Evolutionary conservation across 371 early-diverging fungal genomes (phyloP).

Genomic region (Synchytrium microbalum): DNA sequence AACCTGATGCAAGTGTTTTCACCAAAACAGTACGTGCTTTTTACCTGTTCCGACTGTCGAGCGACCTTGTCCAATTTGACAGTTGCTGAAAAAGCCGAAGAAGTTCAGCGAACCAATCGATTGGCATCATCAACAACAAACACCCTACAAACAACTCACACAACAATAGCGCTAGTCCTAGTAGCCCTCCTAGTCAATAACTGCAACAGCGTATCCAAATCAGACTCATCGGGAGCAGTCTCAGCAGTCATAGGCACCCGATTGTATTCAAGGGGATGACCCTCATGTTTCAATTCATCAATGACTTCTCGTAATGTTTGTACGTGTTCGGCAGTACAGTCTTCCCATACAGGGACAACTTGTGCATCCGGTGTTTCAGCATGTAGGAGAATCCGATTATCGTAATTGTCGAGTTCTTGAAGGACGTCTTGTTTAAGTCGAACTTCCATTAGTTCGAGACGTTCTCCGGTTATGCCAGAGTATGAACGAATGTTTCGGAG

Average conservation of each 20-base stretch:
- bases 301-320: slow-evolving; percentile 50
- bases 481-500: slow-evolving; percentile 61
- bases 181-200: slow-evolving; percentile 16
- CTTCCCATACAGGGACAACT: slow-evolving; percentile 52
- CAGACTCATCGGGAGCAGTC: slow-evolving; percentile 46
- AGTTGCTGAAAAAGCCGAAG: slow-evolving; percentile 41
- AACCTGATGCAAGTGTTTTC: too few relatives aligned
- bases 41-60: slow-evolving; percentile 43
- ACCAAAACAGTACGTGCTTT: not conserved
- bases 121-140: slow-evolving; percentile 15
- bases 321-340: slow-evolving; percentile 44
- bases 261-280: slow-evolving; percentile 26
- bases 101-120: slow-evolving; percentile 5
- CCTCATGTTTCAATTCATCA: slow-evolving; percentile 27
- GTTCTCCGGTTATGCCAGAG: slow-evolving; percentile 56
- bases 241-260: slow-evolving; percentile 61
- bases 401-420: slow-evolving; percentile 46
- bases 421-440: slow-evolving; percentile 60
- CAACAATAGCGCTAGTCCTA: slow-evolving; percentile 35
- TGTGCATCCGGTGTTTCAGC: slow-evolving; percentile 46
- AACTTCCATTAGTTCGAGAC: slow-evolving; percentile 61
- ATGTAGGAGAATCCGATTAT: slow-evolving; percentile 55
- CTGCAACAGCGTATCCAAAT: slow-evolving; percentile 51
- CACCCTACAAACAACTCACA: slow-evolving; percentile 36
- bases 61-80: slow-evolving; percentile 61